These are phyloP conservation scores for Dujonia santamariae DNA, from an alignment of 1,139 yeast genomes.

Conservation along the genomic window DNA sequence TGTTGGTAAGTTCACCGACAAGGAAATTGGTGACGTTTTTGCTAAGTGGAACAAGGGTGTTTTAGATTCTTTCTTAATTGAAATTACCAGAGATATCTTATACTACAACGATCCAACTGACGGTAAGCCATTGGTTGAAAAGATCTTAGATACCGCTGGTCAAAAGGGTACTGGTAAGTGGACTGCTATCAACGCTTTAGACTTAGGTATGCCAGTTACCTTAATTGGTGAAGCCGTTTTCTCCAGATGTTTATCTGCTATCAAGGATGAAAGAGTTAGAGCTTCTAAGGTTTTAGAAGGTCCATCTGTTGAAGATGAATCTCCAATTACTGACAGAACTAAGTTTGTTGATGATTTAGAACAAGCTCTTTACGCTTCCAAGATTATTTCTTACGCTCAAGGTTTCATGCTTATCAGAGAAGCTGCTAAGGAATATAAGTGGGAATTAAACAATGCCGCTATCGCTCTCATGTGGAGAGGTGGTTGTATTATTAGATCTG, in stretches of 20 bases:
- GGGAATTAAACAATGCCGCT: slow-evolving; percentile 97
- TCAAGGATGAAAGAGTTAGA: slow-evolving; percentile 84
- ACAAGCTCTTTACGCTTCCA: slow-evolving; percentile 98
- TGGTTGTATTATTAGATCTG: slow-evolving; percentile 99
- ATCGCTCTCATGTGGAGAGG: slow-evolving; percentile 99
- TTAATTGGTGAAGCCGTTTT: slow-evolving; percentile 98
- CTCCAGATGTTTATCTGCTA: slow-evolving; percentile 91
- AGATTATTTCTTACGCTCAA: slow-evolving; percentile 97
- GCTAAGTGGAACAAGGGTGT: slow-evolving; percentile 96
- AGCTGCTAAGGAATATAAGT: slow-evolving; percentile 94
- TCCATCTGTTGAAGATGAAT: slow-evolving; percentile 56
- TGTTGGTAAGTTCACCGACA: slow-evolving; percentile 84
- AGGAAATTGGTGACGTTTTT: slow-evolving; percentile 93
- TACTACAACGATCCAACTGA: slow-evolving; percentile 82
- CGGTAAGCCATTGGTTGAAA: slow-evolving; percentile 91
- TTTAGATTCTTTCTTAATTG: slow-evolving; percentile 93
- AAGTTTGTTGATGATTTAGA: slow-evolving; percentile 90
- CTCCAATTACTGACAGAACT: slow-evolving; percentile 67
- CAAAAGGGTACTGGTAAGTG: slow-evolving; percentile 99
- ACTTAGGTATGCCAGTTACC: slow-evolving; percentile 97
- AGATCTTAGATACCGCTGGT: slow-evolving; percentile 95
- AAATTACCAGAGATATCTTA: slow-evolving; percentile 93
- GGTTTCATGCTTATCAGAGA: slow-evolving; percentile 99
- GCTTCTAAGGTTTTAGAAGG: slow-evolving; percentile 81
- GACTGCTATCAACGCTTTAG: slow-evolving; percentile 98